phyloP scores from a whole-genome alignment of 1,284 basidiomycete species.

The Rhodofomes roseus region DNA sequence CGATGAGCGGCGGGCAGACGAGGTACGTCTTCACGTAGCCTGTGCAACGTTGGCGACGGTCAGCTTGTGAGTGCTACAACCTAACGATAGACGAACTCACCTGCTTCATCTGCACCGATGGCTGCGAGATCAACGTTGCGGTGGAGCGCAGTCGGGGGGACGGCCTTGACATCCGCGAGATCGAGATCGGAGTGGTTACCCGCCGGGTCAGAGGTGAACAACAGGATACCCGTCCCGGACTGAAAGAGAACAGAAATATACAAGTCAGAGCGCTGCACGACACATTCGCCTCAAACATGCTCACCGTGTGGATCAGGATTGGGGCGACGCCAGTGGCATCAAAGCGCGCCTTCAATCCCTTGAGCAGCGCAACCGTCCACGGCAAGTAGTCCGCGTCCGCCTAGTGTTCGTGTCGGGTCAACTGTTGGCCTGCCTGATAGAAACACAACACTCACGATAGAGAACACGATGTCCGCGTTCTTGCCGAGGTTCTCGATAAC shows the following conservation, averaged over 20 bases:
- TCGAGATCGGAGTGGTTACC: constrained; percentile 43
- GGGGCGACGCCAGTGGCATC: too few species aligned
- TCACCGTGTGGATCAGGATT: too few species aligned
- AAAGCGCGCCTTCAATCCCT: too few species aligned
- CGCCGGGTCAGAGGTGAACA: constrained; percentile 17
- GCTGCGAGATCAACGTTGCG: constrained; percentile 39
- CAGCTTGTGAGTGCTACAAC: not conserved
- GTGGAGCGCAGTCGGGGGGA: constrained; percentile 35
- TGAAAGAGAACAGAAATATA: constrained; percentile 15
- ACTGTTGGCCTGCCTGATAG: too few species aligned
- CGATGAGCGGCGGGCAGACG: constrained; percentile 45
- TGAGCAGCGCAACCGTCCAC: too few species aligned
- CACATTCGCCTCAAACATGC: too few species aligned
- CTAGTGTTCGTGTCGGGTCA: too few species aligned
- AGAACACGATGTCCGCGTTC: too few species aligned
- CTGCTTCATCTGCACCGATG: constrained; percentile 38
- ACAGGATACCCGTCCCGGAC: constrained; percentile 47
- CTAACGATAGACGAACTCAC: constrained; percentile 25
- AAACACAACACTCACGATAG: too few species aligned
- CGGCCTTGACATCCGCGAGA: constrained; percentile 34
- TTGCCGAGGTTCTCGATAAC: too few species aligned
- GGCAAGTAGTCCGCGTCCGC: too few species aligned
- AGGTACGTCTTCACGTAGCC: constrained; percentile 44
- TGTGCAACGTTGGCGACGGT: constrained; percentile 7
- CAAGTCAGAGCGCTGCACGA: too few species aligned